These are phyloP conservation scores for Ophiocordyceps robertsii DNA, from an alignment of 2,329 filamentous ascomycete genomes.

Conservation along the genomic window DNA sequence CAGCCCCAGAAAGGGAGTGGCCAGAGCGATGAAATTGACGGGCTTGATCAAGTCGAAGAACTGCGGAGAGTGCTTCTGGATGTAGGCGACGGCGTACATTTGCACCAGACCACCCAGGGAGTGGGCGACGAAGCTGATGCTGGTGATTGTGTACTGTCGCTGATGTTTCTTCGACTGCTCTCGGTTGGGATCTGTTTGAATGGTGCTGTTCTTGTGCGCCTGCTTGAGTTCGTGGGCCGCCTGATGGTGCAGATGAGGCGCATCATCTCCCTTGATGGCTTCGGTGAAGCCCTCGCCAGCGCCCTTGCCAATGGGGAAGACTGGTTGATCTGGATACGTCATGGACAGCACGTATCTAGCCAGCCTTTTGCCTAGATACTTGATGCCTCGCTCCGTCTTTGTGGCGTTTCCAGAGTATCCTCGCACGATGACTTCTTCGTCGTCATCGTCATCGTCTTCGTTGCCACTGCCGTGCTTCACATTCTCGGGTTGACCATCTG, in stretches of 20 bases:
- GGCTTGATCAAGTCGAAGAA: slow-evolving; percentile 83
- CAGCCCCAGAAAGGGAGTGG: slow-evolving; percentile 76
- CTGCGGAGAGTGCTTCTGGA: slow-evolving; percentile 84
- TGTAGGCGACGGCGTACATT: slow-evolving; percentile 90
- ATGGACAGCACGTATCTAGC: slow-evolving; percentile 82
- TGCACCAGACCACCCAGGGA: slow-evolving; percentile 83
- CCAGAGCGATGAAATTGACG: slow-evolving; percentile 80
- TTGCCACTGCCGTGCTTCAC: slow-evolving; percentile 7
- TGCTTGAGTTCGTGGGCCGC: neutral
- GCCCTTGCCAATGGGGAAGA: slow-evolving; percentile 49
- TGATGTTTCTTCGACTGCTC: slow-evolving; percentile 31
- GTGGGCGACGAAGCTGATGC: slow-evolving; percentile 89
- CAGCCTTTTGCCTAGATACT: slow-evolving; percentile 88
- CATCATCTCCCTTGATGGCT: slow-evolving; percentile 18
- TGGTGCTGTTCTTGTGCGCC: slow-evolving; percentile 48
- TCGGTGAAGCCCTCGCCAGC: slow-evolving; percentile 28
- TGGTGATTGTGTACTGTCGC: slow-evolving; percentile 70
- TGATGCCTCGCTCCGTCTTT: slow-evolving; percentile 86
- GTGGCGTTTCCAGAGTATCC: slow-evolving; percentile 85
- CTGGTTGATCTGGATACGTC: slow-evolving; percentile 90
- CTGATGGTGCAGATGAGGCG: slow-evolving; percentile 26
- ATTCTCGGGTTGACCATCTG: too few relatives aligned
- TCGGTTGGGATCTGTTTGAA: slow-evolving; percentile 41
- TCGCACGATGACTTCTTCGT: slow-evolving; percentile 77
- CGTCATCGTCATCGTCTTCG: slow-evolving; percentile 49